These are phyloP conservation scores for Sarcodon sp. DNA, from an alignment of 768 basidiomycete species.

Conservation along the genomic window DNA sequence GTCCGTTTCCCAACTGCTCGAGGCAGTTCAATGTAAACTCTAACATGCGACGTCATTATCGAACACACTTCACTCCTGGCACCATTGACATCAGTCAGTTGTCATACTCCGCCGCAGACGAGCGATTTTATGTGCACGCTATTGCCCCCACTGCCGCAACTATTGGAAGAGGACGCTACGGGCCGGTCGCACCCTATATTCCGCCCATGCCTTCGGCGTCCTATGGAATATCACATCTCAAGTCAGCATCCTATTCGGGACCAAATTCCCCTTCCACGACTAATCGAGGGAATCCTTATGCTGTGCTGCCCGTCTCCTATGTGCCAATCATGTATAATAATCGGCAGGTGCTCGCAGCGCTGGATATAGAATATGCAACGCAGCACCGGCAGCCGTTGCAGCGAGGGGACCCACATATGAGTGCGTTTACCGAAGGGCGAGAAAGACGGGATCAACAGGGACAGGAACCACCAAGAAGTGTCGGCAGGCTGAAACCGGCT, in stretches of 20 bases:
- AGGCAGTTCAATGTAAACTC: conserved; percentile 76
- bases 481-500: not conserved
- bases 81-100: not conserved
- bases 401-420: not conserved
- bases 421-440: no score
- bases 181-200: not conserved
- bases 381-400: not conserved
- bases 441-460: no score
- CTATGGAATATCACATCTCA: not conserved
- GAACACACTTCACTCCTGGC: conserved; percentile 35
- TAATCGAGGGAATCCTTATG: not conserved
- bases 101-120: not conserved
- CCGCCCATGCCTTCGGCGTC: not conserved
- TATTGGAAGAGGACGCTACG: not conserved
- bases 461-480: not conserved
- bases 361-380: not conserved
- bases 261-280: not conserved
- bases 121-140: not conserved
- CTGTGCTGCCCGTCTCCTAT: not conserved
- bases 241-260: not conserved
- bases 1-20: conserved; percentile 63
- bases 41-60: conserved; percentile 72
- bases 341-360: not conserved
- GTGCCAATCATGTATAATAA: not conserved
- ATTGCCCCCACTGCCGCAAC: not conserved